Evolutionary conservation across 495 filamentous ascomycete species (phyloP).

Genomic region (Hypoxylon lienhwacheense): DNA sequence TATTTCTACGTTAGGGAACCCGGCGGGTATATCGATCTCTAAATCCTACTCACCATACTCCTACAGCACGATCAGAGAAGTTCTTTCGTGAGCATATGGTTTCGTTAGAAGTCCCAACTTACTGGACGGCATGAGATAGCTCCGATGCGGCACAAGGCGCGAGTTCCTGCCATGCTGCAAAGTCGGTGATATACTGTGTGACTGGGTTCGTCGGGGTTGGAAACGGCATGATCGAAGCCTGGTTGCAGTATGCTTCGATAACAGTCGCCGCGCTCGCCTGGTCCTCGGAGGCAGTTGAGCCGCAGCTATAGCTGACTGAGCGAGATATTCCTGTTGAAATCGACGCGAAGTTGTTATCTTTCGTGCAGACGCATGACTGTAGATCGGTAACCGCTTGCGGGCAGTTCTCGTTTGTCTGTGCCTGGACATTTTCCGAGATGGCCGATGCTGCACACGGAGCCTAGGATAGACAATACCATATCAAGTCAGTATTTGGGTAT

Average conservation of each 20-base stretch:
- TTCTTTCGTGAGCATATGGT: not conserved
- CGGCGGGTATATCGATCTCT: not conserved
- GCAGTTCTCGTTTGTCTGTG: slow-evolving; percentile 45
- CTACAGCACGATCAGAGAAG: slow-evolving; percentile 30
- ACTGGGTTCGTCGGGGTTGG: slow-evolving; percentile 44
- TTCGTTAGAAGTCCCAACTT: slow-evolving; percentile 17
- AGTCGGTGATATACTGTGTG: slow-evolving; percentile 50
- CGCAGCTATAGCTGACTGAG: slow-evolving; percentile 46
- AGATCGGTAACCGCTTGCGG: slow-evolving; percentile 45
- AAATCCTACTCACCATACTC: slow-evolving; percentile 39
- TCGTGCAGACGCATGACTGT: slow-evolving; percentile 53
- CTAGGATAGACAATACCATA: slow-evolving; percentile 31
- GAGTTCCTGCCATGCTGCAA: slow-evolving; percentile 45
- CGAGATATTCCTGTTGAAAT: slow-evolving; percentile 43
- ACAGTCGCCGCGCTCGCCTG: slow-evolving; percentile 48
- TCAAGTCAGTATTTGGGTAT: not conserved
- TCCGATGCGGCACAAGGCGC: slow-evolving; percentile 49
- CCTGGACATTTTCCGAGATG: slow-evolving; percentile 45
- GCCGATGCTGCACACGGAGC: slow-evolving; percentile 52
- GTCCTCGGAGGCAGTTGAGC: slow-evolving; percentile 48
- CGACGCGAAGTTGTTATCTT: slow-evolving; percentile 49
- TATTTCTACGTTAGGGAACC: slow-evolving; percentile 13
- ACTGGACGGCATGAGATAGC: slow-evolving; percentile 46
- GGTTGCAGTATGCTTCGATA: slow-evolving; percentile 52
- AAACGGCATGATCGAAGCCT: slow-evolving; percentile 39